These are phyloP conservation scores for Baeospora myosura DNA, from an alignment of 1,284 basidiomycete genomes.

Conservation along the genomic window DNA sequence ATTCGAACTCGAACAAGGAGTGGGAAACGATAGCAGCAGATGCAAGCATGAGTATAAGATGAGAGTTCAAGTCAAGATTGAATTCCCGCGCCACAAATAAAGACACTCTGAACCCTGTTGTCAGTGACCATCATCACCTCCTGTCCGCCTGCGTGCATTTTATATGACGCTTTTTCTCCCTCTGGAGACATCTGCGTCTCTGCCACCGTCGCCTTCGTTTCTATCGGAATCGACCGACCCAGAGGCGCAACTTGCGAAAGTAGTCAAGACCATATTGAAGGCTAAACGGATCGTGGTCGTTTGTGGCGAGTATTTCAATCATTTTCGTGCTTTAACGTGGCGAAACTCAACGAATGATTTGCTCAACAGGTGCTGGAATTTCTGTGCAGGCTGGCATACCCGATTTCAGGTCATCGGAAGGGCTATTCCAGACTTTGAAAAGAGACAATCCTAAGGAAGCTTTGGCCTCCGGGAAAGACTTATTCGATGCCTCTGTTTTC, in stretches of 20 bases:
- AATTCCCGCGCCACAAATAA: too few species aligned
- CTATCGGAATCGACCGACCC: constrained; percentile 25
- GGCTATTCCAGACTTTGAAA: constrained; percentile 76
- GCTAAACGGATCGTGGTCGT: constrained; percentile 81
- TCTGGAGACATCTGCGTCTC: constrained; percentile 24
- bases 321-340: constrained; percentile 5
- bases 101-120: too few species aligned
- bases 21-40: too few species aligned
- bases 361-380: constrained; percentile 78
- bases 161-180: constrained; percentile 38
- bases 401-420: constrained; percentile 82
- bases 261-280: constrained; percentile 62
- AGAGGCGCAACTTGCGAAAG: constrained; percentile 38
- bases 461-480: constrained; percentile 77
- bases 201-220: constrained; percentile 30
- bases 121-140: too few species aligned
- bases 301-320: constrained; percentile 51
- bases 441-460: constrained; percentile 75
- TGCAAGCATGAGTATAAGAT: too few species aligned
- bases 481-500: constrained; percentile 89
- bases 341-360: constrained; percentile 11
- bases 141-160: too few species aligned
- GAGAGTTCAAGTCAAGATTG: too few species aligned
- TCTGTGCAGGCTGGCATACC: constrained; percentile 88
- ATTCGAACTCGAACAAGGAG: too few species aligned